These are phyloP conservation scores for Exobasidium rhododendri DNA, from an alignment of 1,284 basidiomycete species.

Conservation along the genomic window DNA sequence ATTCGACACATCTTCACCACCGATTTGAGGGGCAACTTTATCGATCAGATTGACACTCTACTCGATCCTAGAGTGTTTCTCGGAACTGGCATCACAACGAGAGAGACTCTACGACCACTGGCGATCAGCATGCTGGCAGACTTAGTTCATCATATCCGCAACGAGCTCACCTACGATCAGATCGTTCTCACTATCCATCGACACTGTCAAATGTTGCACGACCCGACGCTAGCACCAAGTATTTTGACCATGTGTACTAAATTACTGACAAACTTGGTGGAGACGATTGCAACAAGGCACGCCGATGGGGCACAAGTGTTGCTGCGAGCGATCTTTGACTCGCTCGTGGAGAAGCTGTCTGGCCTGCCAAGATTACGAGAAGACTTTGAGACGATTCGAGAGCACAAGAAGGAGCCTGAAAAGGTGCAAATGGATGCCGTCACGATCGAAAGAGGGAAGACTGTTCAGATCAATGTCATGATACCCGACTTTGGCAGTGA, in stretches of 20 bases:
- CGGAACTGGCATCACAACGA: slow-evolving; percentile 72
- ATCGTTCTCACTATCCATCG: slow-evolving; percentile 77
- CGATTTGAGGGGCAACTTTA: slow-evolving; percentile 74
- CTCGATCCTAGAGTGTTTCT: slow-evolving; percentile 88
- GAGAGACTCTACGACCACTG: slow-evolving; percentile 73
- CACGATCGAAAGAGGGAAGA: slow-evolving; percentile 57
- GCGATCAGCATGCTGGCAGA: slow-evolving; percentile 89
- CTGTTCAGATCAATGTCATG: slow-evolving; percentile 54
- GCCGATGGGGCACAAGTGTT: slow-evolving; percentile 64
- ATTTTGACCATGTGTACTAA: slow-evolving; percentile 91
- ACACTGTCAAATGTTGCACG: slow-evolving; percentile 85
- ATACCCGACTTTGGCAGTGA: slow-evolving; percentile 56
- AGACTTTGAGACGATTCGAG: slow-evolving; percentile 29
- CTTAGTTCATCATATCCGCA: slow-evolving; percentile 84
- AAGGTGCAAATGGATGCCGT: slow-evolving; percentile 23
- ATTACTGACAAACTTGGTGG: slow-evolving; percentile 84
- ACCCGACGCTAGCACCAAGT: slow-evolving; percentile 74
- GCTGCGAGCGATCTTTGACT: slow-evolving; percentile 74
- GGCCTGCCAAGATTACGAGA: slow-evolving; percentile 62
- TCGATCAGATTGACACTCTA: slow-evolving; percentile 82
- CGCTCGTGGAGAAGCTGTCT: slow-evolving; percentile 80
- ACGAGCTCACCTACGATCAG: slow-evolving; percentile 76
- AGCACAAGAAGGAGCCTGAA: neutral
- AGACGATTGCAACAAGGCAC: slow-evolving; percentile 65
- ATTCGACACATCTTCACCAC: slow-evolving; percentile 85